phyloP scores from a whole-genome alignment of 345 rosid species.

The Pistacia integerrima region DNA sequence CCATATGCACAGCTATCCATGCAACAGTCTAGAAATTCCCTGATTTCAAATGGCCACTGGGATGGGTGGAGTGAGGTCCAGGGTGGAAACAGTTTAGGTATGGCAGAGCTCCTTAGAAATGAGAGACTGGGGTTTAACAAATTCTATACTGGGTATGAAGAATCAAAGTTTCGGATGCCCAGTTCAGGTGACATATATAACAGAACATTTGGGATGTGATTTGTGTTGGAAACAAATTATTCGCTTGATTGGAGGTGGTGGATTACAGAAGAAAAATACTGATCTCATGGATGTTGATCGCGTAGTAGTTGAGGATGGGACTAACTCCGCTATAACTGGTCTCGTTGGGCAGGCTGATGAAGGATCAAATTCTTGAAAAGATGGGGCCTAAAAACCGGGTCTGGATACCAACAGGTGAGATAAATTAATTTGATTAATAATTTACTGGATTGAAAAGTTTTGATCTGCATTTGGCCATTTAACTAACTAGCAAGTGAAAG shows the following conservation, averaged over 20 bases:
- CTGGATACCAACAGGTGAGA: constrained; percentile 42
- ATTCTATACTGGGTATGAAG: constrained; percentile 66
- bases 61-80: constrained; percentile 76
- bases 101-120: constrained; percentile 72
- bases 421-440: not conserved
- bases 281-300: constrained; percentile 16
- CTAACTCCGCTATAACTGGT: constrained; percentile 23
- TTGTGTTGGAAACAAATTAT: constrained; percentile 15
- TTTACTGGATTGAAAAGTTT: not conserved
- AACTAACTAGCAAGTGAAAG: not conserved
- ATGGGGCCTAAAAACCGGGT: constrained; percentile 26
- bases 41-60: constrained; percentile 67
- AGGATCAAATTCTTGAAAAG: constrained; percentile 33
- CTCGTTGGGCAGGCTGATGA: constrained; percentile 35
- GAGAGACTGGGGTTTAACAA: constrained; percentile 67
- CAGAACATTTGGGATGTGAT: constrained; percentile 78
- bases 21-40: constrained; percentile 60
- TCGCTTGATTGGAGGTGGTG: constrained; percentile 32
- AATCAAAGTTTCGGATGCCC: constrained; percentile 59
- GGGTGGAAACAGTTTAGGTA: constrained; percentile 52
- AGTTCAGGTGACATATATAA: constrained; percentile 67
- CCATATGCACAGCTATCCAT: constrained; percentile 52
- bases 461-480: not conserved
- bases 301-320: constrained; percentile 25
- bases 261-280: constrained; percentile 14